Percentiles rank a stretch among this genome's conserved stretches.
phyloP scores from a whole-genome alignment of 2,329 filamentous ascomycete species.

The Xylariaceae sp. region DNA sequence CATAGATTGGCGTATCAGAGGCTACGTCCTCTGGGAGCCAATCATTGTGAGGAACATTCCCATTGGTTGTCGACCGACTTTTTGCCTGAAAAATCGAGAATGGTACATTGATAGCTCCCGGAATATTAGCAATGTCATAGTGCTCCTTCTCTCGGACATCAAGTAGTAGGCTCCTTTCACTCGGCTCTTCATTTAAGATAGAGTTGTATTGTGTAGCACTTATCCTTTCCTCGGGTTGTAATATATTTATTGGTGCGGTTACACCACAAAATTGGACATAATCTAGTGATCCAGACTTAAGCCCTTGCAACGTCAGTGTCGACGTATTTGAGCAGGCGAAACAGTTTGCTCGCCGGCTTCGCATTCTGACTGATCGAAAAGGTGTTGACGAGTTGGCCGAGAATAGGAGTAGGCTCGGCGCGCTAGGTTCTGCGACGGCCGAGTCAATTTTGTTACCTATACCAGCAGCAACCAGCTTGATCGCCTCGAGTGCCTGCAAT shows the following conservation, averaged over 20 bases:
- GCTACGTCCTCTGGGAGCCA: slow-evolving; percentile 50
- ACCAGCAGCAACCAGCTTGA: slow-evolving; percentile 73
- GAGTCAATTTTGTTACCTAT: slow-evolving; percentile 32
- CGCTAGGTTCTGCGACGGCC: slow-evolving; percentile 26
- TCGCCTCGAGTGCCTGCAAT: slow-evolving; percentile 85
- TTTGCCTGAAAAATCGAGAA: slow-evolving; percentile 60
- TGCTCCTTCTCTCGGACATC: slow-evolving; percentile 88
- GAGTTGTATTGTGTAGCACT: slow-evolving; percentile 65
- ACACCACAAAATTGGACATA: slow-evolving; percentile 88
- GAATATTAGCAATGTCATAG: slow-evolving; percentile 78
- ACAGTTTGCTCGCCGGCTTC: slow-evolving; percentile 71
- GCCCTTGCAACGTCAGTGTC: slow-evolving; percentile 65
- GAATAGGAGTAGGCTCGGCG: slow-evolving; percentile 53
- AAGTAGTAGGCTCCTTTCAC: slow-evolving; percentile 64
- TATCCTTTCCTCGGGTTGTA: slow-evolving; percentile 71
- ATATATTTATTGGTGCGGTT: slow-evolving; percentile 56
- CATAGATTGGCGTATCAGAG: slow-evolving; percentile 63
- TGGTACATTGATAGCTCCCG: slow-evolving; percentile 77
- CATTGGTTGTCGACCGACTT: slow-evolving; percentile 26
- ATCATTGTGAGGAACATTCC: slow-evolving; percentile 31
- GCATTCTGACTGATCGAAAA: slow-evolving; percentile 79
- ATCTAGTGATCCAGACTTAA: slow-evolving; percentile 72
- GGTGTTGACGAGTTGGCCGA: slow-evolving; percentile 49
- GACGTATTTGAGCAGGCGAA: slow-evolving; percentile 73
- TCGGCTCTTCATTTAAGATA: slow-evolving; percentile 22